Base-by-base conservation (phyloP, 306 rosid genomes). In the Phaseolus lunatus region DNA sequence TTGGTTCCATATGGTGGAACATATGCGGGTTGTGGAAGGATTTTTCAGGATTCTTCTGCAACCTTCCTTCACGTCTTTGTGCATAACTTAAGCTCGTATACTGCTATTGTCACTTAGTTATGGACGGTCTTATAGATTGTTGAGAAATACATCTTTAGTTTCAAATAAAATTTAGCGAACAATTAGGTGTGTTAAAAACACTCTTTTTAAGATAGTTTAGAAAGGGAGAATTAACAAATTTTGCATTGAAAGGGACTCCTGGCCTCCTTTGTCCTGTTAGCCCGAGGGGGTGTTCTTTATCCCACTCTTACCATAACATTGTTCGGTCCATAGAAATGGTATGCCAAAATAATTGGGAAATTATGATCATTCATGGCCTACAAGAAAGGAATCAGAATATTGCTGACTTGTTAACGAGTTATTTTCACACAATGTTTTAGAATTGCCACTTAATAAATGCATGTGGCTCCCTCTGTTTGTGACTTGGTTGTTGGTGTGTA, bases 341-440 rank as follows among this genome's bases (percentile, higher is more conserved):
- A 43, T 14, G 54, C 22, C 8, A 22, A 41, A 67, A 67, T 67
- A 67, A 67, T 67, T 67, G 72, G 54, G 54, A 66, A 41, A 43
- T 67, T 23, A 37, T 22, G 52, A 43, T 67, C 22, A 23, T 44
- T 43, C 37, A 43, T 67, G 54, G 53, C 72, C 72, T 67, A 67
- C 70, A 39, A 65, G 31, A 18, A 9, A 65, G 70, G 70, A 65
- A 65, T 37, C 31, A 39, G 70, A 65, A 65, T 65, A 65, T 65
- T 65, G 49, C 70, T 37, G 70, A 65, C 50, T 64, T 18, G 69
- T 64, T 31, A 35, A 43, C 27, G 1, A 33, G 4, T 64, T 64
- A 64, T 66, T 39, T 41, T 18, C 54, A 22, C 22, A 43, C 24
- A 9, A 8, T 62, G 68, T 33, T 62, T 62, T 62, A 15, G 45